phyloP scores from a whole-genome alignment of 441 rosid species.

The Corymbia citriodora region DNA sequence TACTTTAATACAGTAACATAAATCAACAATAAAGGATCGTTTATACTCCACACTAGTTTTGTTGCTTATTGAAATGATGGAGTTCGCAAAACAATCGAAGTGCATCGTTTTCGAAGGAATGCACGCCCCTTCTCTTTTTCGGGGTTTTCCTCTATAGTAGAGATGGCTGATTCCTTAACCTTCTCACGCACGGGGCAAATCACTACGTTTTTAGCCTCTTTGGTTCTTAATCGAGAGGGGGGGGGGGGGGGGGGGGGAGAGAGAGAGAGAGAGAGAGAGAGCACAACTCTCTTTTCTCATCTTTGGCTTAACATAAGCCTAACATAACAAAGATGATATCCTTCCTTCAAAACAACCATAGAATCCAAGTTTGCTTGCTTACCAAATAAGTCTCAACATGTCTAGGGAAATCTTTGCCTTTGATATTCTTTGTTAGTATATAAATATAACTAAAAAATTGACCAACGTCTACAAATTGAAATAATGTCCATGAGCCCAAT shows the following conservation, averaged over 20 bases:
- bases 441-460: no score
- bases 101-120: neutral
- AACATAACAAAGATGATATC: neutral
- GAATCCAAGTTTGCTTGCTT: neutral
- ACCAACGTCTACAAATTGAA: neutral
- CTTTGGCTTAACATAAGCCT: neutral
- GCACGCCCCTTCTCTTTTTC: neutral
- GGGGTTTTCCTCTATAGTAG: neutral
- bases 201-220: neutral
- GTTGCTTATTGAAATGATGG: neutral
- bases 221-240: neutral
- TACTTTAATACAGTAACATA: neutral
- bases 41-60: neutral
- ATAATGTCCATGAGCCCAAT: neutral
- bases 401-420: neutral
- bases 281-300: neutral
- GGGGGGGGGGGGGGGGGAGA: neutral
- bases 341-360: neutral
- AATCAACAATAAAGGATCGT: neutral
- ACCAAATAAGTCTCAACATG: neutral
- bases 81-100: neutral
- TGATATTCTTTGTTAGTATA: neutral
- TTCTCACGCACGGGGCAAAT: neutral
- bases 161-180: neutral
- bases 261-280: neutral